Conservation (phyloP, 805 yeast species). For the Starmera amethionina region DNA sequence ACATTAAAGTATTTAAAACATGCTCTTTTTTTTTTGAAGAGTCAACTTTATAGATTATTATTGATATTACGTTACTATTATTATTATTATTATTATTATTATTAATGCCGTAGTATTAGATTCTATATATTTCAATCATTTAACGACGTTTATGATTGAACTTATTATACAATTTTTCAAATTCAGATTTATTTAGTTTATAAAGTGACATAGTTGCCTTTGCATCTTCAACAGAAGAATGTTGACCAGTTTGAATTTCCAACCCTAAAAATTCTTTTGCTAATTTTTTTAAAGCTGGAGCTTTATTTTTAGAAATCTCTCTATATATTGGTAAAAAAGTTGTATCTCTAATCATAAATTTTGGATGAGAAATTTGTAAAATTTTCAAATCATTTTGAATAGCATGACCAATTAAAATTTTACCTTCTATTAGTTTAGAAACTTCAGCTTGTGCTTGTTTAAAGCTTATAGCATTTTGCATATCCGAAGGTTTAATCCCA, state of each 20-base stretch:
- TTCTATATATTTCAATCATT: too few species aligned
- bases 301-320: slow-evolving; percentile 50
- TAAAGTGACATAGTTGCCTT: slow-evolving; percentile 79
- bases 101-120: too few species aligned
- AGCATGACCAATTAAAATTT: slow-evolving; percentile 78
- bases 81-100: too few species aligned
- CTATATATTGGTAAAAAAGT: slow-evolving; percentile 51
- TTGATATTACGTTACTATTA: too few species aligned
- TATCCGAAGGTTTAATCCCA: slow-evolving; percentile 66
- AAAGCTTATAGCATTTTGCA: slow-evolving; percentile 59
- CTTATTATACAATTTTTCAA: slow-evolving; percentile 33
- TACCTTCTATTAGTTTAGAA: slow-evolving; percentile 39
- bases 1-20: too few species aligned
- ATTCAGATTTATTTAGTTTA: slow-evolving; percentile 48
- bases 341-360: slow-evolving; percentile 60
- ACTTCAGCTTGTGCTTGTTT: slow-evolving; percentile 55
- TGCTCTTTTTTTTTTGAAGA: too few species aligned
- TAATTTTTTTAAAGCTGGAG: slow-evolving; percentile 65
- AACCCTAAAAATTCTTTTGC: slow-evolving; percentile 43
- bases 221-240: slow-evolving; percentile 89
- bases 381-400: slow-evolving; percentile 69
- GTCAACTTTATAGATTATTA: too few species aligned
- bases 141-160: background rate
- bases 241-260: slow-evolving; percentile 65
- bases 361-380: slow-evolving; percentile 60